These are phyloP conservation scores for Wickerhamiella occidentalis DNA, from an alignment of 805 yeast species.

Conservation along the genomic window DNA sequence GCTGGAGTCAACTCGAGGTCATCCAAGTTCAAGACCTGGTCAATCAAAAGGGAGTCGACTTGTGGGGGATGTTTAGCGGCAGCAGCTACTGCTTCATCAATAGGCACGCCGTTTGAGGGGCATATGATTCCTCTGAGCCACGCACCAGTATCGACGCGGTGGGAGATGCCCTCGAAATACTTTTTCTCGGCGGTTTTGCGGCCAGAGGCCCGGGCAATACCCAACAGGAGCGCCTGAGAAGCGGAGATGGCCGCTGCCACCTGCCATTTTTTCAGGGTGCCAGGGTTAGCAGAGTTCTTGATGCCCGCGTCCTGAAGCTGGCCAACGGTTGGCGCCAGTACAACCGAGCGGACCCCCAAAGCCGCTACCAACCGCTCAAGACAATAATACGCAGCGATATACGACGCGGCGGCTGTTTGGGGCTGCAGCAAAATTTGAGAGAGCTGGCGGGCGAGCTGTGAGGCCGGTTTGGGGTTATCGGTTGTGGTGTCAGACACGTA, in stretches of 20 bases:
- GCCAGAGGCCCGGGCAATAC: slow-evolving; percentile 8
- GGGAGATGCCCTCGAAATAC: slow-evolving; percentile 11
- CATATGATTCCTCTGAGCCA: slow-evolving; percentile 22
- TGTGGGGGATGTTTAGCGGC: slow-evolving; percentile 11
- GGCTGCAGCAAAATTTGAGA: slow-evolving; percentile 7
- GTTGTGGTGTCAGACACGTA: slow-evolving; percentile 10
- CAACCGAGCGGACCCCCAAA: slow-evolving; percentile 5
- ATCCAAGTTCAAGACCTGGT: background rate
- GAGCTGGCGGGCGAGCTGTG: slow-evolving; percentile 16
- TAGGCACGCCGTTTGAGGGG: slow-evolving; percentile 14
- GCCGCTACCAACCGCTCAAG: slow-evolving; percentile 11
- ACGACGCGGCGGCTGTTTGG: slow-evolving; percentile 15
- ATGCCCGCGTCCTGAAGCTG: slow-evolving; percentile 9
- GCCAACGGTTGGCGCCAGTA: slow-evolving; percentile 15
- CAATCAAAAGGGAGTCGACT: background rate
- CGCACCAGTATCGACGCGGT: slow-evolving; percentile 12
- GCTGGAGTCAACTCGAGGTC: slow-evolving; percentile 11
- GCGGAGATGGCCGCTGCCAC: slow-evolving; percentile 4
- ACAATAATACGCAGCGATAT: slow-evolving; percentile 19
- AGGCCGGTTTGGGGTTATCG: slow-evolving; percentile 14
- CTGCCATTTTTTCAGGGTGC: slow-evolving; percentile 1
- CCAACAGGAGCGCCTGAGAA: slow-evolving; percentile 15
- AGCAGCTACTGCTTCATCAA: slow-evolving; percentile 13
- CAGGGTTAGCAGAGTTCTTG: background rate
- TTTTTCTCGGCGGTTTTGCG: slow-evolving; percentile 13